A percentile compares a stretch with the other conserved stretches of the same genome.
Evolutionary conservation across 805 yeast genomes (phyloP).

Genomic region (Starmerella bacillaris): DNA sequence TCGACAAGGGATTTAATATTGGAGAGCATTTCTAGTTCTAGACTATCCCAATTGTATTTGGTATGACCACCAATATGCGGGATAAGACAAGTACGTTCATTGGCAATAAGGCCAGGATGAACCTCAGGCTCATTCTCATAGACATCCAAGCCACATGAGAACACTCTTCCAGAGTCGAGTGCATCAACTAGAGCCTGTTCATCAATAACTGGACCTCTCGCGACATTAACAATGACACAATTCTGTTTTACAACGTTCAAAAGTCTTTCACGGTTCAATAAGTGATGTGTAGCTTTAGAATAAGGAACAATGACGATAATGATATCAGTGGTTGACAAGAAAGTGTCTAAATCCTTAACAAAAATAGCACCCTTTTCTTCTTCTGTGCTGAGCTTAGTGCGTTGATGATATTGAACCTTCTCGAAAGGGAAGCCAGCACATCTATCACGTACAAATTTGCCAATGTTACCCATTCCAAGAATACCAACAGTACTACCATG

Average conservation of each 20-base stretch:
- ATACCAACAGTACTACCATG: slow-evolving; percentile 35
- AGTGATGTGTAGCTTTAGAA: slow-evolving; percentile 51
- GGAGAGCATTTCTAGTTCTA: slow-evolving; percentile 58
- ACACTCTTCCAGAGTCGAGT: slow-evolving; percentile 36
- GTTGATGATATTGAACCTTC: slow-evolving; percentile 33
- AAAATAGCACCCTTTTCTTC: slow-evolving; percentile 32
- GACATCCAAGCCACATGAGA: slow-evolving; percentile 45
- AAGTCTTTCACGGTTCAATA: slow-evolving; percentile 42
- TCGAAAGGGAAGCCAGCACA: slow-evolving; percentile 32
- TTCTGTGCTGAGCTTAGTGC: slow-evolving; percentile 29
- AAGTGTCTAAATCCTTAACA: slow-evolving; percentile 34
- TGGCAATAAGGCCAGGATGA: slow-evolving; percentile 33
- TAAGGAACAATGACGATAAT: slow-evolving; percentile 63
- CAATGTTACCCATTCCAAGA: slow-evolving; percentile 47
- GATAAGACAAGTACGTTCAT: slow-evolving; percentile 40
- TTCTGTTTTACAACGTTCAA: slow-evolving; percentile 53
- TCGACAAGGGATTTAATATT: slow-evolving; percentile 38
- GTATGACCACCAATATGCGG: slow-evolving; percentile 87
- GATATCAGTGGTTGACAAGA: slow-evolving; percentile 46
- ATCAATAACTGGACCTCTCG: slow-evolving; percentile 67
- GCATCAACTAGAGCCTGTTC: slow-evolving; percentile 36
- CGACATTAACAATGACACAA: slow-evolving; percentile 62
- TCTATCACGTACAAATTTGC: slow-evolving; percentile 36
- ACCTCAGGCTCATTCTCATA: slow-evolving; percentile 48
- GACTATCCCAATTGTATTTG: slow-evolving; percentile 46